Conservation (phyloP, 2,329 filamentous ascomycete species). For the Anthostomella pinea region DNA sequence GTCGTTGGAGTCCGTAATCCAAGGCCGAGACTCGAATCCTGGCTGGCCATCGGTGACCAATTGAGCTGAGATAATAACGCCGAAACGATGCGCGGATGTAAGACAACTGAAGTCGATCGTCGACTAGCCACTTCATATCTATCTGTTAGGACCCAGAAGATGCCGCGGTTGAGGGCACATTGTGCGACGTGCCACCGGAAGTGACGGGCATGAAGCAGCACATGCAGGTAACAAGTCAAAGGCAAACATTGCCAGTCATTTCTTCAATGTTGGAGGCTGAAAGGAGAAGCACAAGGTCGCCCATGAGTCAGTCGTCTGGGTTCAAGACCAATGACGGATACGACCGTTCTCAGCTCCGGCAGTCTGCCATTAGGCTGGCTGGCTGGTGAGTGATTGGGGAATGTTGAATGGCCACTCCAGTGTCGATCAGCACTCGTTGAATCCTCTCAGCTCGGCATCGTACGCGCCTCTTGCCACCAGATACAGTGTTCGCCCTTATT, state of each 20-base stretch:
- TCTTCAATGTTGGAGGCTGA: constrained; percentile 13
- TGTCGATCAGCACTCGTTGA: no score
- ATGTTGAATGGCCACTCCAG: no score
- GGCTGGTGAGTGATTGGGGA: constrained; percentile 17
- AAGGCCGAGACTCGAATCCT: constrained; percentile 11
- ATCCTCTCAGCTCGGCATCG: no score
- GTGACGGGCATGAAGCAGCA: constrained; percentile 7
- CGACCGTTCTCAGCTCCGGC: no score
- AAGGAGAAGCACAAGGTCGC: no score
- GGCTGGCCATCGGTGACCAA: no score
- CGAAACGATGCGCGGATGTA: constrained; percentile 20
- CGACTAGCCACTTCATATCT: background rate
- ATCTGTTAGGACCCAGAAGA: constrained; percentile 4
- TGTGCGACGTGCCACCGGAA: constrained; percentile 16
- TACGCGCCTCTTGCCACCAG: no score
- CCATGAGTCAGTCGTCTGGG: no score
- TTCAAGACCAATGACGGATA: no score
- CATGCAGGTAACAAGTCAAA: no score
- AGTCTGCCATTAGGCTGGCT: no score
- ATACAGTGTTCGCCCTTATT: no score
- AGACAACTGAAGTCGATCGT: constrained; percentile 9
- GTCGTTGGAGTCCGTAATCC: constrained; percentile 2
- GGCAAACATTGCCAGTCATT: constrained; percentile 7
- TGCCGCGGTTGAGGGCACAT: constrained; percentile 3
- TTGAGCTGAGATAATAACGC: constrained; percentile 24